Evolutionary conservation across 2,329 filamentous ascomycete species (phyloP).

Genomic region (Cadophora gregata): DNA sequence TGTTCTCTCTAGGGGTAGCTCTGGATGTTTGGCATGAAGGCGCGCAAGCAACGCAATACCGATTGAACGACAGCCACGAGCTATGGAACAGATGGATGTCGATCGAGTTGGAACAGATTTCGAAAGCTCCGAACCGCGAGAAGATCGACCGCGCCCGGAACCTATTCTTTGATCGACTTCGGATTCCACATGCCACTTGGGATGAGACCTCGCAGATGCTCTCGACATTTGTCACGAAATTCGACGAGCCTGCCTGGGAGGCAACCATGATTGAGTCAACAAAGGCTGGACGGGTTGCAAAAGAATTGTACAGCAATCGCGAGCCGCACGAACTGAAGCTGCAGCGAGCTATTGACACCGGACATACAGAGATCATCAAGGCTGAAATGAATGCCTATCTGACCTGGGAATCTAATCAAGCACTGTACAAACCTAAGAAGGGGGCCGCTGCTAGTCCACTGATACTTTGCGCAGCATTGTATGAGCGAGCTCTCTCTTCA

Average conservation of each 20-base stretch:
- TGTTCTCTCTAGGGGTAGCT: conserved; percentile 72
- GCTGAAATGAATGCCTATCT: conserved; percentile 71
- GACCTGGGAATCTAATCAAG: conserved; percentile 78
- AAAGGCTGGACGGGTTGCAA: conserved; percentile 65
- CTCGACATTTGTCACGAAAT: conserved; percentile 75
- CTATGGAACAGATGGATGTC: conserved; percentile 82
- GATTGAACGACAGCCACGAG: conserved; percentile 76
- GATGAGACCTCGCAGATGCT: conserved; percentile 76
- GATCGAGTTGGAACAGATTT: conserved; percentile 72
- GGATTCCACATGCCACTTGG: conserved; percentile 76
- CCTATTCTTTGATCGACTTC: conserved; percentile 73
- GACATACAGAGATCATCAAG: conserved; percentile 61
- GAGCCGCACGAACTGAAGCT: conserved; percentile 73
- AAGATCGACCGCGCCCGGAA: conserved; percentile 69
- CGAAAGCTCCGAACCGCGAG: conserved; percentile 58
- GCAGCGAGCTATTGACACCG: conserved; percentile 60
- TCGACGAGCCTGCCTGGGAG: conserved; percentile 75
- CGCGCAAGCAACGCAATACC: conserved; percentile 73
- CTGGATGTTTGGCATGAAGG: conserved; percentile 75
- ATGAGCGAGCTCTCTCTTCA: conserved; percentile 73
- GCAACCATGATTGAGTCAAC: conserved; percentile 73
- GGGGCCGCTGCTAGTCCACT: conserved; percentile 53
- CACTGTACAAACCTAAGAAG: conserved; percentile 58
- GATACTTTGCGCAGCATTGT: conserved; percentile 68
- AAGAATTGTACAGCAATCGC: conserved; percentile 66